Evolutionary conservation across 148 eudicot genomes (phyloP).

Genomic region (Rhododendron ferrugineum): DNA sequence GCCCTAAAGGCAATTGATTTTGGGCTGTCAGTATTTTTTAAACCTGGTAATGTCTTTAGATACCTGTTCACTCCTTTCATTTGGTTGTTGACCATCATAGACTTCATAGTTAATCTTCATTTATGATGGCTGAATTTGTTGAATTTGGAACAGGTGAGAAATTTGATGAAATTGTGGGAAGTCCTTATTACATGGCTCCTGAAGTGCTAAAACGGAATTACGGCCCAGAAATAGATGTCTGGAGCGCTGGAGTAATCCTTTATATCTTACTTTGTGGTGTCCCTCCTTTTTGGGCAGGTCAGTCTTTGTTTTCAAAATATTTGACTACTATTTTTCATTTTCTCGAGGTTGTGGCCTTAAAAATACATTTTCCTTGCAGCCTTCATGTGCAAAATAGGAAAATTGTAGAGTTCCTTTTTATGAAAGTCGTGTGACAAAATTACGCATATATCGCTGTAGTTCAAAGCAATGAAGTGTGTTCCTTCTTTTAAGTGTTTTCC

Average conservation of each 20-base stretch:
- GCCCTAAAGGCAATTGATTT: constrained; percentile 55
- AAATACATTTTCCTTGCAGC: neutral
- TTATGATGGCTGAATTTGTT: neutral
- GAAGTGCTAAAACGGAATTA: constrained; percentile 56
- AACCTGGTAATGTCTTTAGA: constrained; percentile 29
- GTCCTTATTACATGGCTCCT: constrained; percentile 66
- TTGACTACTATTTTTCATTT: neutral
- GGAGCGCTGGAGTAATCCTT: constrained; percentile 63
- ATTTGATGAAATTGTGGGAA: constrained; percentile 51
- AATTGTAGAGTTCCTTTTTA: neutral
- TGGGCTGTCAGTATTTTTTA: constrained; percentile 37
- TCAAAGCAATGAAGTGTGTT: neutral
- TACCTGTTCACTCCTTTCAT: neutral
- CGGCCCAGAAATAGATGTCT: constrained; percentile 52
- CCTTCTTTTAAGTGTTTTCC: neutral
- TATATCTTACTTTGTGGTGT: constrained; percentile 58
- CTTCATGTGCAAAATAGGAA: neutral
- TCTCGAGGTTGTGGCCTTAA: neutral
- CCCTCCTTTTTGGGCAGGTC: constrained; percentile 67
- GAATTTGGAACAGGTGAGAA: constrained; percentile 29
- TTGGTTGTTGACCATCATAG: neutral
- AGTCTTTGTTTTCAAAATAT: neutral
- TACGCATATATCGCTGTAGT: neutral
- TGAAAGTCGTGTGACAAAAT: neutral
- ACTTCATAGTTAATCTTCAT: neutral